Base-by-base conservation (phyloP, 371 early-diverging fungal genomes). In the Haplosporangium sp. region DNA sequence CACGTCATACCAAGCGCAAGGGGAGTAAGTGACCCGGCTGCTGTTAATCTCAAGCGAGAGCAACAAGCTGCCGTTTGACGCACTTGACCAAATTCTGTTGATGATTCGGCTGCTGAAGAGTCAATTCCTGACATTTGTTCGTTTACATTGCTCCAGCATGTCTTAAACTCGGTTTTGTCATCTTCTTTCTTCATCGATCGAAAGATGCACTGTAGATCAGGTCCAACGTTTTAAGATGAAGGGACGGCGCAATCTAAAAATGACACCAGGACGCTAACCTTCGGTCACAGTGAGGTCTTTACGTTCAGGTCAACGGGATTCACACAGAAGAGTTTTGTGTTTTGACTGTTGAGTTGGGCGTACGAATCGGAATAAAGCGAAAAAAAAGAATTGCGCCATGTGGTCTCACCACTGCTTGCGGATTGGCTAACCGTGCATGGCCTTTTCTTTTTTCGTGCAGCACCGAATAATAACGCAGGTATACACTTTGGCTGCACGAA, bases 161-260 rank as follows among this genome's bases (percentile, higher is more conserved):
- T n/a, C n/a, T n/a, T n/a, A n/a, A n/a, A n/a, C n/a, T n/a, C n/a
- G n/a, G n/a, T n/a, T n/a, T n/a, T n/a, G n/a, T n/a, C n/a, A n/a
- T n/a, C n/a, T n/a, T n/a, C n/a, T n/a, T n/a, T n/a, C n/a, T n/a
- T n/a, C n/a, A n/a, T n/a, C n/a, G n/a, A n/a, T n/a, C n/a, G n/a
- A n/a, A n/a, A n/a, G n/a, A n/a, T n/a, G n/a, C n/a, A n/a, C n/a
- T n/a, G n/a, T n/a, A n/a, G n/a, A n/a, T n/a, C n/a, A n/a, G n/a
- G n/a, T n/a, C n/a, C n/a, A n/a, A n/a, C n/a, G n/a, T n/a, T n/a
- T 45, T 16, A 47, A 72, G 38, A 21, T 81, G 11, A 74, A 72
- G 20, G 54, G n/a, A n/a, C 63, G 29, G 45, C 46, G 46, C 11
- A 12, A 5, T 14, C 10, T 46, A 46, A 46, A 46, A 46, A 9